A percentile compares a stretch with the other conserved stretches of the same genome.
These are phyloP conservation scores for Cladosporium sp. DNA, from an alignment of 2,329 filamentous ascomycete species.

Conservation along the genomic window DNA sequence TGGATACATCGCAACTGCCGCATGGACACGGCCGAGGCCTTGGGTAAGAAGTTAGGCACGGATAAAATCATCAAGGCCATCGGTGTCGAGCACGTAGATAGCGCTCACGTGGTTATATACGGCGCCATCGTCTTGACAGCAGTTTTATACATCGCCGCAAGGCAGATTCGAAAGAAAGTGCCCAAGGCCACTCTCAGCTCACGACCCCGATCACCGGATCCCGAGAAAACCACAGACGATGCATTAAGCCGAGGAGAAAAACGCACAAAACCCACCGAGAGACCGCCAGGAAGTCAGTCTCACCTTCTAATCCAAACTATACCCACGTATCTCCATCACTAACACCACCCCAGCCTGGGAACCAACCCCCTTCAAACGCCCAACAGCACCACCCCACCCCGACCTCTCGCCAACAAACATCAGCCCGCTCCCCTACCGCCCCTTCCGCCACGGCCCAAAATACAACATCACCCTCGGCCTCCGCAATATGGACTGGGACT, in stretches of 20 bases:
- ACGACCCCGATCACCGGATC: constrained; percentile 34
- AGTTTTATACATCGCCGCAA: background rate
- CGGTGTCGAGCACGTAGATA: background rate
- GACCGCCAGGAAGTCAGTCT: constrained; percentile 44
- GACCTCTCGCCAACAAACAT: constrained; percentile 65
- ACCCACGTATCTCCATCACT: no score
- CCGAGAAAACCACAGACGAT: constrained; percentile 39
- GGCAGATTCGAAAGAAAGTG: background rate
- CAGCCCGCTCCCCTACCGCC: constrained; percentile 70
- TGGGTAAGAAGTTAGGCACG: background rate
- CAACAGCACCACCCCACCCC: constrained; percentile 57
- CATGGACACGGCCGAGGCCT: background rate
- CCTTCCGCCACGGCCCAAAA: constrained; percentile 67
- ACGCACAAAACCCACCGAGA: constrained; percentile 31
- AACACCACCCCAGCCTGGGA: constrained; percentile 46
- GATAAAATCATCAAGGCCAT: background rate
- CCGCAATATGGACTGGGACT: constrained; percentile 61
- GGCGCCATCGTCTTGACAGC: background rate
- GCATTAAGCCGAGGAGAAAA: constrained; percentile 10
- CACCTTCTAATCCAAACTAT: background rate
- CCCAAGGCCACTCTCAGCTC: background rate
- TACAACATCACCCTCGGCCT: constrained; percentile 76
- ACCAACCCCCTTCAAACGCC: constrained; percentile 55
- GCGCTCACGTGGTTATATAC: background rate
- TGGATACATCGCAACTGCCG: background rate